phyloP scores from a whole-genome alignment of 2,329 filamentous ascomycete genomes.

The Ceratocystis ficicola region DNA sequence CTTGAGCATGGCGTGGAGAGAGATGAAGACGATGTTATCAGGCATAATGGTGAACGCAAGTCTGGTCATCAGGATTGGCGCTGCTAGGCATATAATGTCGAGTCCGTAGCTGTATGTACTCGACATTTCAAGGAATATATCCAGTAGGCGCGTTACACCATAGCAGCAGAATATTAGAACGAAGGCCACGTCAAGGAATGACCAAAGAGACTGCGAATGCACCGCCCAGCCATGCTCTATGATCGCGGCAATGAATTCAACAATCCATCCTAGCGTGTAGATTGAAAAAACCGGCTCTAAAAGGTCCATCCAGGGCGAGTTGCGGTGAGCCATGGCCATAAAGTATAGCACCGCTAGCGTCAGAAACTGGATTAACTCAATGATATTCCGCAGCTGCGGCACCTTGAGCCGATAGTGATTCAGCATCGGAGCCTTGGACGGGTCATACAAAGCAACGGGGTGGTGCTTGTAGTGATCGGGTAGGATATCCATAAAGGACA shows the following conservation, averaged over 20 bases:
- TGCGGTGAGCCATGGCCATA: constrained; percentile 49
- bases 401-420: constrained; percentile 64
- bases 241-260: constrained; percentile 53
- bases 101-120: constrained; percentile 41
- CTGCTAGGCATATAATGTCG: constrained; percentile 53
- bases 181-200: constrained; percentile 61
- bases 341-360: constrained; percentile 51
- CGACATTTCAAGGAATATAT: constrained; percentile 36
- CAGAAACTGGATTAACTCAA: constrained; percentile 55
- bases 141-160: constrained; percentile 46
- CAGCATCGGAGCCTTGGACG: constrained; percentile 49
- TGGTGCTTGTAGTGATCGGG: constrained; percentile 62
- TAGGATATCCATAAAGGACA: constrained; percentile 58
- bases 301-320: constrained; percentile 33
- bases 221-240: constrained; percentile 55
- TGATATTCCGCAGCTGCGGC: constrained; percentile 51
- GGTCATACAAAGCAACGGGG: constrained; percentile 58
- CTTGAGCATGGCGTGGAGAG: constrained; percentile 60
- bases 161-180: constrained; percentile 51
- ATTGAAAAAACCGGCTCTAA: constrained; percentile 48
- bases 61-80: constrained; percentile 56
- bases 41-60: constrained; percentile 62
- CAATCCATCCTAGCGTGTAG: constrained; percentile 54
- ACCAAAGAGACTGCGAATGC: constrained; percentile 63
- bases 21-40: constrained; percentile 64